phyloP scores from a whole-genome alignment of 805 yeast genomes.

The Candida ulmi region DNA sequence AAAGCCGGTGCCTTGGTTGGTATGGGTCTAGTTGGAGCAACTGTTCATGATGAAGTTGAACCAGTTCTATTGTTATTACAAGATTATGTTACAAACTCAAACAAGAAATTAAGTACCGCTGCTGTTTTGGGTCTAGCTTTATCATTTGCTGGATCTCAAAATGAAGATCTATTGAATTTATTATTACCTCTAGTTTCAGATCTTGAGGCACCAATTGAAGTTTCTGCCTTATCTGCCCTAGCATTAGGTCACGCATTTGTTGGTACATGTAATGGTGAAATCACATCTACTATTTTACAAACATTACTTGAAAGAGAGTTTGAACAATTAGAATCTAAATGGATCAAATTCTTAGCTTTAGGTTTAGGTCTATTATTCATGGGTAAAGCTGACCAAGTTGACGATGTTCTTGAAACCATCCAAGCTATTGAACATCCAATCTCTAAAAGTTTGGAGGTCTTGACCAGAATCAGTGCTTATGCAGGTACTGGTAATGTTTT shows the following conservation, averaged over 20 bases:
- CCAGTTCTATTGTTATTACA: constrained; percentile 83
- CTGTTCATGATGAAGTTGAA: constrained; percentile 93
- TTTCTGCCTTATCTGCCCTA: constrained; percentile 79
- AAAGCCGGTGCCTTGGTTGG: constrained; percentile 97
- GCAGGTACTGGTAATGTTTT: constrained; percentile 98
- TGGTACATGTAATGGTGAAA: constrained; percentile 93
- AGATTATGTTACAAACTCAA: constrained; percentile 69
- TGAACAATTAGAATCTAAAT: constrained; percentile 72
- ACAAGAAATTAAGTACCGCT: constrained; percentile 61
- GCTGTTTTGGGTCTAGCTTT: constrained; percentile 90
- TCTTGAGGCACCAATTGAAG: constrained; percentile 65
- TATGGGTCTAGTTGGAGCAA: constrained; percentile 86
- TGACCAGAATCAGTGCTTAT: constrained; percentile 89
- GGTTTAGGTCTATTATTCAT: constrained; percentile 88
- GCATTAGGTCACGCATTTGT: constrained; percentile 93
- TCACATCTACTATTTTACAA: constrained; percentile 87
- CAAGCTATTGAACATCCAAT: constrained; percentile 95
- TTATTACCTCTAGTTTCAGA: constrained; percentile 82
- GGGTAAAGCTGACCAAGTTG: constrained; percentile 91
- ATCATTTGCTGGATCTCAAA: constrained; percentile 91
- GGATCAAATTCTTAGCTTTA: constrained; percentile 85
- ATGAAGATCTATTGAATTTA: constrained; percentile 73
- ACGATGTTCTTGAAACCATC: constrained; percentile 89
- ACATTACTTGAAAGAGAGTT: constrained; percentile 82
- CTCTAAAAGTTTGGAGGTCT: constrained; percentile 79